Evolutionary conservation across 2,329 filamentous ascomycete species (phyloP), one percentile per base, ranked within the genome.

Genomic region (Apiospora malaysiana): DNA sequence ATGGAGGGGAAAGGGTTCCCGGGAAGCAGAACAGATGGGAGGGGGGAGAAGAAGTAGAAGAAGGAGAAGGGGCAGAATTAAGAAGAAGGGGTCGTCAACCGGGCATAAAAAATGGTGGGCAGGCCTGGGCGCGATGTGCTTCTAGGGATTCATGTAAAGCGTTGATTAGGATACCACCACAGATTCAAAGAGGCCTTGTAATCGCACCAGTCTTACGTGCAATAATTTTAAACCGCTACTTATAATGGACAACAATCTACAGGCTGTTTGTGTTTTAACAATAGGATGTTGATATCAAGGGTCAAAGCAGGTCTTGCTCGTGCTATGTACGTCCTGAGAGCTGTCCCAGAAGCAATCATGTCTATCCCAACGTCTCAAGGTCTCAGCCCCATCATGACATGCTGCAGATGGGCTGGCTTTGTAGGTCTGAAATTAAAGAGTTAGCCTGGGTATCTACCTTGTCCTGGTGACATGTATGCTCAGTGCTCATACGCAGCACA

Each of bases 121-220:
- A 27, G 32, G 51, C 67, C 46, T 47, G 45, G 67, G 67, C 32
- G 45, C n/a, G 6, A 68, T 51, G 43, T 56, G 47, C 49, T 59
- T 69, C 68, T 43, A 32, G 46, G 68, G 49, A 42, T 51, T 65
- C 40, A 69, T 69, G 68, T 69, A 69, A 40, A 69, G 68, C 68
- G 68, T 69, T 69, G 47, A 68, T 69, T 63, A 69, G 68, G 68
- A 69, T 69, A 69, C 68, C 68, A 69, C 68, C 68, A 65, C 51
- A 69, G 46, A 63, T 69, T 69, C 68, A 65, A 63, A 69, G 45
- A 68, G 45, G 45, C 67, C 47, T 67, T 67, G 40, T 46, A 67
- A 67, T 67, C 65, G 25, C 40, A 46, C 23, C 40, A 66, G 56
- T 63, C 27, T 32, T 40, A 32, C 32, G 56, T 63, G 56, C 32